Evolutionary conservation across 345 rosid genomes (phyloP).

Genomic region (Melastoma malabathricum): DNA sequence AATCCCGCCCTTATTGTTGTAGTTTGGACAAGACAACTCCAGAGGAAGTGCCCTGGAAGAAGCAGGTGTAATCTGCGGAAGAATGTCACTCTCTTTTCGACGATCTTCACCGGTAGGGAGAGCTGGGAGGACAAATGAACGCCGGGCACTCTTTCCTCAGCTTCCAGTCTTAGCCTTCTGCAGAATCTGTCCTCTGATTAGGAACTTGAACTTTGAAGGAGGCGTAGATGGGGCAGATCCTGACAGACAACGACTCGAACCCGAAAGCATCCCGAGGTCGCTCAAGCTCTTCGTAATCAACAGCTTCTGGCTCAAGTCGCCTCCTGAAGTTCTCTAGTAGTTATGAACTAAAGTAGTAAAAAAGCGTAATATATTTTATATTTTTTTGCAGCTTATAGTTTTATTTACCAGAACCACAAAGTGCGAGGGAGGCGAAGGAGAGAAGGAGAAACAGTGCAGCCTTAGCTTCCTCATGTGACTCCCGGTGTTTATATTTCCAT

Average conservation of each 20-base stretch:
- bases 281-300: conserved; percentile 72
- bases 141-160: conserved; percentile 14
- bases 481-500: too few species aligned
- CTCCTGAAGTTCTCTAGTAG: conserved; percentile 44
- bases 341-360: too few species aligned
- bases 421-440: conserved; percentile 91
- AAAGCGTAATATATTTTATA: neutral
- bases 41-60: conserved; percentile 58
- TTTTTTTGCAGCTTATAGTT: neutral
- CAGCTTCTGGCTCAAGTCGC: conserved; percentile 10
- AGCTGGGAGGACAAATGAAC: too few species aligned
- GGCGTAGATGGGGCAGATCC: conserved; percentile 51
- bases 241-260: conserved; percentile 11
- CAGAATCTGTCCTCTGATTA: conserved; percentile 75
- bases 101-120: too few species aligned
- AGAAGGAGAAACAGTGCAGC: conserved; percentile 33
- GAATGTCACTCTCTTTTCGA: too few species aligned
- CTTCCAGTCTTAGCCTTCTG: conserved; percentile 40
- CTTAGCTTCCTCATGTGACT: too few species aligned
- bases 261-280: conserved; percentile 30
- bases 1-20: too few species aligned
- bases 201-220: conserved; percentile 82
- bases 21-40: conserved; percentile 28
- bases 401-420: conserved; percentile 94
- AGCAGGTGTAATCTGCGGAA: conserved; percentile 14